A percentile compares a stretch with the other conserved stretches of the same genome.
Evolutionary conservation across 768 basidiomycete species (phyloP).

Genomic region (Tricholoma sp.): DNA sequence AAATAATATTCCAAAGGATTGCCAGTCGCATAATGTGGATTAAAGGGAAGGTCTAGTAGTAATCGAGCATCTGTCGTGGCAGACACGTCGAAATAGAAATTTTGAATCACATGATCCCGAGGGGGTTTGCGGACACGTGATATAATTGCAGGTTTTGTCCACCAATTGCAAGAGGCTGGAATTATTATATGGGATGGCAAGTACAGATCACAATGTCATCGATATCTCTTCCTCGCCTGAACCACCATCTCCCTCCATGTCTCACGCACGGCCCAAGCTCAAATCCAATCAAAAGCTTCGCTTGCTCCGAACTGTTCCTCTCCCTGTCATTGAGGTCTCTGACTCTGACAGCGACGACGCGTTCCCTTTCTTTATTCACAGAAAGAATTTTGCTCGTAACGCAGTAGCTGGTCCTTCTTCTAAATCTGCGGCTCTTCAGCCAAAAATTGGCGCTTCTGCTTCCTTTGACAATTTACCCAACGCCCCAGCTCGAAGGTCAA

Average conservation of each 20-base stretch:
- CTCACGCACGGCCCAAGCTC: not conserved
- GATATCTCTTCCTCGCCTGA: not conserved
- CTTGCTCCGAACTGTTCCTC: not conserved
- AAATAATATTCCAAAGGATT: constrained; percentile 32
- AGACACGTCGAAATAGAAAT: constrained; percentile 28
- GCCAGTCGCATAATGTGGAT: constrained; percentile 32
- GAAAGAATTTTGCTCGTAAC: not conserved
- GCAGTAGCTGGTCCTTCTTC: not conserved
- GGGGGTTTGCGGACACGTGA: not conserved
- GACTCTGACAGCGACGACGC: constrained; percentile 1
- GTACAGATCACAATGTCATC: not conserved
- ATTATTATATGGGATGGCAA: not conserved
- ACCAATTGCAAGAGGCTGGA: not conserved
- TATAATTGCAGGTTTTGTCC: too few species aligned
- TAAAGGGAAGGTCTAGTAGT: constrained; percentile 15
- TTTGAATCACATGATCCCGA: constrained; percentile 13
- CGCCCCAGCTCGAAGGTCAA: not conserved
- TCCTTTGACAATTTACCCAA: not conserved
- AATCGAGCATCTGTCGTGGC: constrained; percentile 28
- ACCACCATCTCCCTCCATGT: not conserved
- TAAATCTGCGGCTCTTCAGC: not conserved
- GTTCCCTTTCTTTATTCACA: not conserved
- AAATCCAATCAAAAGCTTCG: not conserved
- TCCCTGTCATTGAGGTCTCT: constrained; percentile 1
- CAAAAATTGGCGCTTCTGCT: not conserved